A percentile compares a stretch with the other conserved stretches of the same genome.
Conservation (phyloP, 176 grass and related monocot species). For the Themeda triandra region DNA sequence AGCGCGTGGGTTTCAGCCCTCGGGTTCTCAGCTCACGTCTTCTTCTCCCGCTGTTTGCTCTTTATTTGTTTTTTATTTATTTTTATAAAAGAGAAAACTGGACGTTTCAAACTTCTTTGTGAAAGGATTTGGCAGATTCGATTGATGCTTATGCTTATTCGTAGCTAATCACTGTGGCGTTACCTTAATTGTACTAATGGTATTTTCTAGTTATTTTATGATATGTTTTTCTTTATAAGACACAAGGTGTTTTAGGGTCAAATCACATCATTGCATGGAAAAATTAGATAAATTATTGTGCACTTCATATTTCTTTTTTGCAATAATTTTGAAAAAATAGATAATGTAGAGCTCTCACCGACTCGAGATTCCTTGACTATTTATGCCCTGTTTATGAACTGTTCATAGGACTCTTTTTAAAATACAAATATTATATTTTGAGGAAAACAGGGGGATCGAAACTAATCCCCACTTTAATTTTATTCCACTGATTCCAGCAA, state of each 20-base stretch:
- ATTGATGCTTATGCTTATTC: neutral
- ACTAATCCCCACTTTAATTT: too few species aligned
- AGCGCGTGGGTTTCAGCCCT: slow-evolving; percentile 30
- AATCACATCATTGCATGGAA: neutral
- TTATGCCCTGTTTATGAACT: too few species aligned
- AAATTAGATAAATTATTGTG: neutral
- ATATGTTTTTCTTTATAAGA: neutral
- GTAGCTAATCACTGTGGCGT: neutral
- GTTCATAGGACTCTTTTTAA: too few species aligned
- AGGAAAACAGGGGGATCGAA: too few species aligned
- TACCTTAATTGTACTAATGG: too few species aligned
- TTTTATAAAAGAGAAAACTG: neutral
- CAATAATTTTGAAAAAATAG: too few species aligned
- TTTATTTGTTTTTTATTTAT: too few species aligned
- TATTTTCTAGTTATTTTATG: neutral
- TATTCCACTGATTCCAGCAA: too few species aligned
- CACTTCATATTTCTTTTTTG: neutral
- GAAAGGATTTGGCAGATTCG: neutral
- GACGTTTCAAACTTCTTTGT: neutral
- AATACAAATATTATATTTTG: too few species aligned
- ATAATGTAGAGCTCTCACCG: too few species aligned
- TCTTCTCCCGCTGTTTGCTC: neutral
- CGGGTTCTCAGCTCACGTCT: slow-evolving; percentile 11
- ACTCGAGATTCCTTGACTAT: too few species aligned
- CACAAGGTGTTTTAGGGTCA: neutral